Percentiles rank a stretch among this genome's conserved stretches.
phyloP scores from a whole-genome alignment of 2,329 filamentous ascomycete species.

The Pestalotiopsis sp. region DNA sequence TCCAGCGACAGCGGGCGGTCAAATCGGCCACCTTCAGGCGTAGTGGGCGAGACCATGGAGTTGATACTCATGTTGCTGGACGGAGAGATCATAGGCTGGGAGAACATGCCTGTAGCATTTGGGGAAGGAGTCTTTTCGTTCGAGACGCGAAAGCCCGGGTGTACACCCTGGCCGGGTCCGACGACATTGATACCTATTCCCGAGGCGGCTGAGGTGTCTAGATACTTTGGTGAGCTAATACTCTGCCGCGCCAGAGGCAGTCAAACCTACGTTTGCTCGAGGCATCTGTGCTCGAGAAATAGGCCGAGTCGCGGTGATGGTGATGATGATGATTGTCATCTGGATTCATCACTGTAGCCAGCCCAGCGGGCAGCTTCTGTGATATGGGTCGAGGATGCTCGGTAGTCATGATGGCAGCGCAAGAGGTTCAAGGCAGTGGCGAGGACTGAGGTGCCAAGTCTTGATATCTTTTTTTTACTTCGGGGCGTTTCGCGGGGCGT shows the following conservation, averaged over 20 bases:
- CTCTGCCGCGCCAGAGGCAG: constrained; percentile 18
- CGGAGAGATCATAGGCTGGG: constrained; percentile 59
- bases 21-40: constrained; percentile 48
- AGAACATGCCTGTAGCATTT: constrained; percentile 52
- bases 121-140: constrained; percentile 67
- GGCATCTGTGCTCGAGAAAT: constrained; percentile 51
- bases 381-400: constrained; percentile 40
- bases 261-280: constrained; percentile 53
- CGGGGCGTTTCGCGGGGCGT: background rate
- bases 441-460: background rate
- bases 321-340: constrained; percentile 41
- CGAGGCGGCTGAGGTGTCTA: constrained; percentile 51
- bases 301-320: constrained; percentile 48
- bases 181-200: constrained; percentile 42
- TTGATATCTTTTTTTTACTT: background rate
- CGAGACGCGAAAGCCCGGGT: constrained; percentile 52
- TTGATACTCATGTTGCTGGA: constrained; percentile 67
- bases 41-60: constrained; percentile 66
- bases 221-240: constrained; percentile 12
- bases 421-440: background rate
- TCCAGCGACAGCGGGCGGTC: constrained; percentile 46
- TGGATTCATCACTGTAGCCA: constrained; percentile 55
- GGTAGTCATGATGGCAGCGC: constrained; percentile 32
- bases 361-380: constrained; percentile 50
- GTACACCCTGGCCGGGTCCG: constrained; percentile 35